Base-by-base conservation (phyloP, 2,329 filamentous ascomycete species). In the Venturia carpophila region DNA sequence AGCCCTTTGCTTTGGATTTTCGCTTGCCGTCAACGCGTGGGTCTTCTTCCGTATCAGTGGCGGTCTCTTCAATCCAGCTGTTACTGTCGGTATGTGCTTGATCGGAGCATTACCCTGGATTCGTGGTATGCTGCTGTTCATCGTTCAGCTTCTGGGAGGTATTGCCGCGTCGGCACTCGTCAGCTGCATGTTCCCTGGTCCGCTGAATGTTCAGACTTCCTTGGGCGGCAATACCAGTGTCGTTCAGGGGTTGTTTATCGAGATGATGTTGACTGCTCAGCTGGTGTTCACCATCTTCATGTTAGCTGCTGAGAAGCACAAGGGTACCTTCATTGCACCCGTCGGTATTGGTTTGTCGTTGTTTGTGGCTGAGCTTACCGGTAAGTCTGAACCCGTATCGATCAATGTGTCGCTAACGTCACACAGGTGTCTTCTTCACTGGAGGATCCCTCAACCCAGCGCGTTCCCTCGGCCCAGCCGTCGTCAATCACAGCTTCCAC, bases 181-280 rank as follows among this genome's bases (percentile, higher is more conserved):
- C 0, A 69, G 70, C 6, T 75, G 70, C 64, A 71, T 82, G 0
- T 80, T 81, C 68, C 77, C 78, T 1, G 79, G 78, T 52, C 70
- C 72, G 10, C 73, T 82, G 45, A 77, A 77, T 47, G 75, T 79
- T 1, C 72, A 73, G 10, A 81, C 79, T 4, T 73, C 71, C 0
- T 73, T 82, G 1, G 73, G 75, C 42, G 74, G 72, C 21, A 75
- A 75, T 6, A 76, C 78, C 2, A 75, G 73, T 11, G 66, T 77
- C 1, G 76, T 75, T 1, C 79, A 80, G 67, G 80, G 79, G 17
- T 71, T 82, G 21, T 77, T 82, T 65, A 79, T 82, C 49, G 80
- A 82, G 67, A 79, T 80, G 68, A 73, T 82, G 34, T 71, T 81
- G 24, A 82, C 80, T 3, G 76, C 78, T 11, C 76, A 82, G 67